Evolutionary conservation across 305 asterid species (phyloP).

Genomic region (Plantago lanceolata): DNA sequence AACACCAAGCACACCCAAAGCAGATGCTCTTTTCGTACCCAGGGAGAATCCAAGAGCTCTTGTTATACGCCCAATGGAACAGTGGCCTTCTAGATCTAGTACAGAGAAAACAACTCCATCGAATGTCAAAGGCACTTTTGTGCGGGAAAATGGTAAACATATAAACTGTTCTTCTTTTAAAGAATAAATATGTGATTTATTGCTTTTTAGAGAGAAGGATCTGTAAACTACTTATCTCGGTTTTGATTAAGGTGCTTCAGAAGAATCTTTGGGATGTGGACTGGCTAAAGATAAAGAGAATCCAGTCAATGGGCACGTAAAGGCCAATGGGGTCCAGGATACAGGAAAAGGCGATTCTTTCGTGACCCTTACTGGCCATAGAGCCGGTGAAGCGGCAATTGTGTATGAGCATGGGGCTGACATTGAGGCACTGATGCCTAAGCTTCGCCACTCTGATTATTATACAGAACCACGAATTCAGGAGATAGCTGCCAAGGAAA

Average conservation of each 20-base stretch:
- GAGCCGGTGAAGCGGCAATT: conserved; percentile 95
- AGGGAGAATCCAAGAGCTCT: conserved; percentile 97
- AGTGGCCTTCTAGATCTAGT: conserved; percentile 62
- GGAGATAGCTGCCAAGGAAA: conserved; percentile 72
- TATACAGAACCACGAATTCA: conserved; percentile 60
- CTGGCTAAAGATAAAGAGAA: conserved; percentile 36
- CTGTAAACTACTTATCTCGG: neutral
- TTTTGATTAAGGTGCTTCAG: conserved; percentile 29
- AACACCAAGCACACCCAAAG: conserved; percentile 77
- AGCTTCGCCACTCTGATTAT: conserved; percentile 59
- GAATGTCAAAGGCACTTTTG: conserved; percentile 29
- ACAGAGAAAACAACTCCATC: conserved; percentile 41
- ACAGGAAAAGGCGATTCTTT: conserved; percentile 54
- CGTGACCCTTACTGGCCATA: conserved; percentile 76
- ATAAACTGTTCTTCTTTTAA: neutral
- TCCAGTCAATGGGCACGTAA: conserved; percentile 44
- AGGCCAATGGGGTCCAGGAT: conserved; percentile 44
- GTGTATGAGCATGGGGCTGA: conserved; percentile 86
- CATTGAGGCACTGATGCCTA: conserved; percentile 79
- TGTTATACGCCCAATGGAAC: conserved; percentile 79
- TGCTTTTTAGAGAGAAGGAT: neutral
- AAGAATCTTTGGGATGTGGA: conserved; percentile 38
- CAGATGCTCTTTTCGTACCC: conserved; percentile 85
- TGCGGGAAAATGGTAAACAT: conserved; percentile 53
- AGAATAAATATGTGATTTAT: too few relatives aligned